Evolutionary conservation across 2,329 filamentous ascomycete genomes (phyloP).

Genomic region (Colletotrichum neosansevieriae): DNA sequence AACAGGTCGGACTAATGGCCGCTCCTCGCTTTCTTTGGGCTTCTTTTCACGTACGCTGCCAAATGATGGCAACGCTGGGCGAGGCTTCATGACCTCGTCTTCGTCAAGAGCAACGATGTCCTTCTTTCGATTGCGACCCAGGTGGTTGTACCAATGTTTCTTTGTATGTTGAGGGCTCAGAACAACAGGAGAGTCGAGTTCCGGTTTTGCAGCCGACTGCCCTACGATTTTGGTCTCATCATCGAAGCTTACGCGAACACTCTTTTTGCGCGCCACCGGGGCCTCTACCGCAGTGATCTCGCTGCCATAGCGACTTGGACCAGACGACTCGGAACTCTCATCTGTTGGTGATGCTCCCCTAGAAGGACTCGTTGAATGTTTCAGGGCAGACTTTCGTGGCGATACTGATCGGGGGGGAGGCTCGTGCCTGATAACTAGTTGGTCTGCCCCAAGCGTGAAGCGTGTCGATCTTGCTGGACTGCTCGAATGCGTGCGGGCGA

Average conservation of each 20-base stretch:
- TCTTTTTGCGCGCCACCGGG: constrained; percentile 67
- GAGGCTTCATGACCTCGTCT: constrained; percentile 78
- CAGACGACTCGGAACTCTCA: constrained; percentile 59
- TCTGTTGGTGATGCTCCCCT: constrained; percentile 64
- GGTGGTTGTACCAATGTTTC: constrained; percentile 61
- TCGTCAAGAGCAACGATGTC: constrained; percentile 64
- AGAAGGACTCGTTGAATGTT: constrained; percentile 68
- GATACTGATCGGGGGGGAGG: constrained; percentile 79
- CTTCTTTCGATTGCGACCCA: constrained; percentile 64
- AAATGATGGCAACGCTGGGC: constrained; percentile 79
- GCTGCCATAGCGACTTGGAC: constrained; percentile 44
- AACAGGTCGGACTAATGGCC: constrained; percentile 67
- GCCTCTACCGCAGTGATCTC: constrained; percentile 49
- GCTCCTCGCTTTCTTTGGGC: constrained; percentile 64
- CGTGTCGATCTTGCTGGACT: constrained; percentile 78
- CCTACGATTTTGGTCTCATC: constrained; percentile 71
- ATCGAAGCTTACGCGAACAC: constrained; percentile 82
- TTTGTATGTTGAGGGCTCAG: constrained; percentile 52
- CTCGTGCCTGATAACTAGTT: constrained; percentile 71
- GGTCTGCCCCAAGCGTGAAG: constrained; percentile 71
- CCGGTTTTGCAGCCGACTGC: constrained; percentile 54
- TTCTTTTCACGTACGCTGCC: constrained; percentile 78
- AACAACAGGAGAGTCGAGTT: constrained; percentile 54
- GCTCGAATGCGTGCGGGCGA: constrained; percentile 58
- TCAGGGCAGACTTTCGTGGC: constrained; percentile 82